Evolutionary conservation across 768 basidiomycete species (phyloP).

Genomic region (Leucocoprinus leucothites): DNA sequence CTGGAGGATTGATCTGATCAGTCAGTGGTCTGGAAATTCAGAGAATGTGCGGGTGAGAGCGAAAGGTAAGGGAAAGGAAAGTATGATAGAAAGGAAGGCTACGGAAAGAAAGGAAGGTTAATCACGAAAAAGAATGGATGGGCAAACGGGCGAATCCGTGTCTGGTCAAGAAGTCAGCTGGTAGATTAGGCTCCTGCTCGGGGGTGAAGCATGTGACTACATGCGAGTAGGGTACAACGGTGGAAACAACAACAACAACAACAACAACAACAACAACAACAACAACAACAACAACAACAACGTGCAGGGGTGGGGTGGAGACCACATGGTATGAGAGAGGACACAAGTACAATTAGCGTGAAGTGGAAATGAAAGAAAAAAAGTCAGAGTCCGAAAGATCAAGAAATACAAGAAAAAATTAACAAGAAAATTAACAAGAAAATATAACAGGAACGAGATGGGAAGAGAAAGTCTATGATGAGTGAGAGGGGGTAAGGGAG

Average conservation of each 20-base stretch:
- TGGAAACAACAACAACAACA: not conserved
- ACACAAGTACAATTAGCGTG: too few species aligned
- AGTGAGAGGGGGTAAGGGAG: slow-evolving; percentile 8
- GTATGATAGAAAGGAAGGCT: not conserved
- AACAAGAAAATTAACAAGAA: slow-evolving; percentile 1
- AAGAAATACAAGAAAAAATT: too few species aligned
- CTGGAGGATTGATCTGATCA: slow-evolving; percentile 1
- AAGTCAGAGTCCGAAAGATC: too few species aligned
- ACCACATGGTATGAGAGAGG: too few species aligned
- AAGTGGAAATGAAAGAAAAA: too few species aligned
- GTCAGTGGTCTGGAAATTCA: slow-evolving; percentile 4
- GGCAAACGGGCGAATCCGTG: slow-evolving; percentile 7
- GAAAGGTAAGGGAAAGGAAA: slow-evolving; percentile 1
- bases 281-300: not conserved
- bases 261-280: not conserved
- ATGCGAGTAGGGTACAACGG: slow-evolving; percentile 7
- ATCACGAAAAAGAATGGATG: not conserved
- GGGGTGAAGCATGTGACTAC: not conserved
- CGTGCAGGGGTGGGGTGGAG: too few species aligned
- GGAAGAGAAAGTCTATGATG: slow-evolving; percentile 7
- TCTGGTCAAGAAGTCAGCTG: slow-evolving; percentile 6
- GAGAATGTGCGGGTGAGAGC: not conserved
- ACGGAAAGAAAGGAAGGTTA: not conserved
- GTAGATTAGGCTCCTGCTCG: slow-evolving; percentile 7
- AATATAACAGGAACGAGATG: slow-evolving; percentile 4